phyloP scores from a whole-genome alignment of 192 early-diverging fungal species.

The Dissophora ornata region DNA sequence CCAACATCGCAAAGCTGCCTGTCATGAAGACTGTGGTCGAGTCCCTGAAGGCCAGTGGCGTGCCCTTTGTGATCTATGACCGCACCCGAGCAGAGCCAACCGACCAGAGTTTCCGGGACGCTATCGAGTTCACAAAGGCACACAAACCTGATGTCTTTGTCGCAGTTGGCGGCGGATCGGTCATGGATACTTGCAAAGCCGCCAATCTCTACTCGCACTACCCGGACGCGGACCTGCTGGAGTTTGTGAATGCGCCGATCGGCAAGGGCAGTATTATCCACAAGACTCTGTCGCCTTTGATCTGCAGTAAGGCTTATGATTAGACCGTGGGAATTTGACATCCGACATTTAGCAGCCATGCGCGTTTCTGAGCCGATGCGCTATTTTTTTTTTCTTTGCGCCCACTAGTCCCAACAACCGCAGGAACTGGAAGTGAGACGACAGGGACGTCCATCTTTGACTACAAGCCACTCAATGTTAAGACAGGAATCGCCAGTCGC shows the following conservation, averaged over 20 bases:
- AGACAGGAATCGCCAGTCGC: conserved; percentile 91
- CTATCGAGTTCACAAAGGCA: conserved; percentile 80
- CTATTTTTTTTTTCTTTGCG: conserved; percentile 6
- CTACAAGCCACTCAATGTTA: conserved; percentile 81
- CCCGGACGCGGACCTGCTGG: conserved; percentile 85
- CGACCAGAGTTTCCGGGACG: conserved; percentile 81
- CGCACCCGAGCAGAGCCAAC: conserved; percentile 87
- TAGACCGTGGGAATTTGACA: conserved; percentile 14
- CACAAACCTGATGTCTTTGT: conserved; percentile 86
- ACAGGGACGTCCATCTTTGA: conserved; percentile 97
- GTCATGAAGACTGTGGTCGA: conserved; percentile 81
- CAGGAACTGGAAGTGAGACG: conserved; percentile 88
- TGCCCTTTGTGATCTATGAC: conserved; percentile 80
- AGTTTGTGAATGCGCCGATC: conserved; percentile 94
- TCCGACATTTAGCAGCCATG: too few relatives aligned
- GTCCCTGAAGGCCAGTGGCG: conserved; percentile 75
- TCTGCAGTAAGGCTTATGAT: conserved; percentile 65
- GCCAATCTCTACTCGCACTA: conserved; percentile 89
- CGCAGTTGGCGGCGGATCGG: conserved; percentile 91
- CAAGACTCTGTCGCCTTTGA: conserved; percentile 80
- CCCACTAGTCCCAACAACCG: conserved; percentile 64
- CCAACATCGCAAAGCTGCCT: conserved; percentile 76
- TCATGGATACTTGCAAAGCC: conserved; percentile 92
- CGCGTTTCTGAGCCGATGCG: not conserved
- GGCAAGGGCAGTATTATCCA: conserved; percentile 83